Conservation (phyloP, 179 eudicot species). For the Spinacia oleracea region DNA sequence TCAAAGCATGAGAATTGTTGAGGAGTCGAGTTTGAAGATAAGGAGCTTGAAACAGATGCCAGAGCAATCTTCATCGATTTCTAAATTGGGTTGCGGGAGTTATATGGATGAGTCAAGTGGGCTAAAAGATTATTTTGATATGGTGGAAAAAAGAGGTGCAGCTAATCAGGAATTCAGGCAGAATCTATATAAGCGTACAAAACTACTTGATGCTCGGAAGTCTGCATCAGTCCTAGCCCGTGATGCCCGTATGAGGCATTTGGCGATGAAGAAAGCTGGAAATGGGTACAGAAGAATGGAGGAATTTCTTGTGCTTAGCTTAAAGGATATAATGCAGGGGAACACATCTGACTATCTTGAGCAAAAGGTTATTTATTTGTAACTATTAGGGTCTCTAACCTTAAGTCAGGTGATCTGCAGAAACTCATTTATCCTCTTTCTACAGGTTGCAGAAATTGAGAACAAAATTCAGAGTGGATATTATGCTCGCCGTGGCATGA, state of each 20-base stretch:
- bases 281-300: conserved; percentile 79
- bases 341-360: conserved; percentile 68
- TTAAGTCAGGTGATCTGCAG: not conserved
- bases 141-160: conserved; percentile 78
- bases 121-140: conserved; percentile 84
- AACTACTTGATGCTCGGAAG: conserved; percentile 74
- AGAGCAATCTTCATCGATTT: conserved; percentile 44
- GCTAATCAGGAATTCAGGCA: conserved; percentile 73
- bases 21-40: conserved; percentile 42
- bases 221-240: conserved; percentile 82
- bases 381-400: not conserved
- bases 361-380: conserved; percentile 53
- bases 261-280: conserved; percentile 80
- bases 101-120: conserved; percentile 87
- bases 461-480: conserved; percentile 75
- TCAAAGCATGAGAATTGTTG: conserved; percentile 17
- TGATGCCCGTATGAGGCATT: conserved; percentile 86
- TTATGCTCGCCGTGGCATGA: conserved; percentile 82
- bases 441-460: conserved; percentile 81
- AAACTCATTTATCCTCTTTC: not conserved
- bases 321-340: conserved; percentile 83
- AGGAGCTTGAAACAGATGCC: conserved; percentile 51
- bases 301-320: conserved; percentile 61
- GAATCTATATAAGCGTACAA: conserved; percentile 84
- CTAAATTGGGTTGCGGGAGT: conserved; percentile 42